Conservation (phyloP, 2,329 filamentous ascomycete genomes). For the Aspergillus hortae region DNA sequence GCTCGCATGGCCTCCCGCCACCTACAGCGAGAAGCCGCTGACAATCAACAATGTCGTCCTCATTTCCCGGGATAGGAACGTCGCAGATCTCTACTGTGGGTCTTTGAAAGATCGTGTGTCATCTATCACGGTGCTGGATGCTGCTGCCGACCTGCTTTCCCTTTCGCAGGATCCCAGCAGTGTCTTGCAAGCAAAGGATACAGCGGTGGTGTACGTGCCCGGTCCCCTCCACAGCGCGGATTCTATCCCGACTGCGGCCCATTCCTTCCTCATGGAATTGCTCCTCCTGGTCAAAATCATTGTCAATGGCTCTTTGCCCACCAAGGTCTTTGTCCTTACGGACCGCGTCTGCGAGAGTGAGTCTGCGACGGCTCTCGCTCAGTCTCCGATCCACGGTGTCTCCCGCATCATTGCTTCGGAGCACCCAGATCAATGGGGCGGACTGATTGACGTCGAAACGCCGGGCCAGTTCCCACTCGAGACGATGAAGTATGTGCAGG, state of each 20-base stretch:
- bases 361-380: slow-evolving; percentile 29
- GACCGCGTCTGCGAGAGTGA: slow-evolving; percentile 14
- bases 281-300: background rate
- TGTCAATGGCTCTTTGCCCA: background rate
- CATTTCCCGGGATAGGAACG: slow-evolving; percentile 1
- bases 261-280: background rate
- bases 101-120: background rate
- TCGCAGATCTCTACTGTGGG: background rate
- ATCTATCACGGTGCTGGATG: background rate
- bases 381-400: slow-evolving; percentile 36
- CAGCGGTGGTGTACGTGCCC: background rate
- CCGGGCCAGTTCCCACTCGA: slow-evolving; percentile 28
- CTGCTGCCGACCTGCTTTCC: background rate
- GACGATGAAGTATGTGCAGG: slow-evolving; percentile 37
- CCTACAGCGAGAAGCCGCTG: slow-evolving; percentile 29
- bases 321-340: background rate
- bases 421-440: slow-evolving; percentile 36
- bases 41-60: slow-evolving; percentile 11
- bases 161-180: background rate
- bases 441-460: slow-evolving; percentile 35
- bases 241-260: background rate
- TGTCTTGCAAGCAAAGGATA: background rate
- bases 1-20: slow-evolving; percentile 37
- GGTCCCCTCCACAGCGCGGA: background rate
- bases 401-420: slow-evolving; percentile 38